phyloP scores from a whole-genome alignment of 2,329 filamentous ascomycete species.

The Nigrospora oryzae region DNA sequence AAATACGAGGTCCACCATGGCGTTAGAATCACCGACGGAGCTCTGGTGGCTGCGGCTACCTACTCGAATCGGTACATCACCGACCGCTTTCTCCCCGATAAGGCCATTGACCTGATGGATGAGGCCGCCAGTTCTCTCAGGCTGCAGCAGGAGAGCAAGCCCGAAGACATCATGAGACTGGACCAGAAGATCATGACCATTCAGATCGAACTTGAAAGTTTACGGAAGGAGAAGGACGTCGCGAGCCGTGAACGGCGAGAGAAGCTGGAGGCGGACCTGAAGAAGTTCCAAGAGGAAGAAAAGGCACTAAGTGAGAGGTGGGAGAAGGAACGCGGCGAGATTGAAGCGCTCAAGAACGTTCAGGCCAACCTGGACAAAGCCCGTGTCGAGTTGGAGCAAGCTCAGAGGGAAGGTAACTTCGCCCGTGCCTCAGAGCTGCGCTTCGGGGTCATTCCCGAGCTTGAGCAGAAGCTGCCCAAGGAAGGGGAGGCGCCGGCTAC shows the following conservation, averaged over 20 bases:
- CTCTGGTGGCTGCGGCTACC: constrained; percentile 83
- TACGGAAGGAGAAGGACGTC: constrained; percentile 89
- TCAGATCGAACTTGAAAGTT: constrained; percentile 89
- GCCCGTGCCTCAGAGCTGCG: constrained; percentile 82
- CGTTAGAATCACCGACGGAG: constrained; percentile 86
- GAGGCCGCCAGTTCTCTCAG: constrained; percentile 87
- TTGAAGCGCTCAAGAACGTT: constrained; percentile 76
- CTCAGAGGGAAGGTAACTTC: constrained; percentile 82
- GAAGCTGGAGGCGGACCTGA: constrained; percentile 72
- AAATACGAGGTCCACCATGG: constrained; percentile 97
- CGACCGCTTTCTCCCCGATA: constrained; percentile 90
- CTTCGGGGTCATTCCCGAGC: constrained; percentile 75
- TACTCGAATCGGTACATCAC: constrained; percentile 96
- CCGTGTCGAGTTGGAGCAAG: constrained; percentile 75
- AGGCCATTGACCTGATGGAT: constrained; percentile 94
- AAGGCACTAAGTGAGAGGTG: constrained; percentile 70
- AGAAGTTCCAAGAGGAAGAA: constrained; percentile 68
- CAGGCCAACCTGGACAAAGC: constrained; percentile 87
- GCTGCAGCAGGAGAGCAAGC: constrained; percentile 92
- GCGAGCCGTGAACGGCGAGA: constrained; percentile 81
- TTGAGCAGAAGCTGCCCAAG: constrained; percentile 72
- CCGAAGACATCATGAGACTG: constrained; percentile 84
- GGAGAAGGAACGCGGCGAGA: constrained; percentile 82
- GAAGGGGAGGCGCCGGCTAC: constrained; percentile 45
- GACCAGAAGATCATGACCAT: constrained; percentile 96